These are phyloP conservation scores for Pharnaceum exiguum DNA, from an alignment of 148 eudicot species.

Conservation along the genomic window DNA sequence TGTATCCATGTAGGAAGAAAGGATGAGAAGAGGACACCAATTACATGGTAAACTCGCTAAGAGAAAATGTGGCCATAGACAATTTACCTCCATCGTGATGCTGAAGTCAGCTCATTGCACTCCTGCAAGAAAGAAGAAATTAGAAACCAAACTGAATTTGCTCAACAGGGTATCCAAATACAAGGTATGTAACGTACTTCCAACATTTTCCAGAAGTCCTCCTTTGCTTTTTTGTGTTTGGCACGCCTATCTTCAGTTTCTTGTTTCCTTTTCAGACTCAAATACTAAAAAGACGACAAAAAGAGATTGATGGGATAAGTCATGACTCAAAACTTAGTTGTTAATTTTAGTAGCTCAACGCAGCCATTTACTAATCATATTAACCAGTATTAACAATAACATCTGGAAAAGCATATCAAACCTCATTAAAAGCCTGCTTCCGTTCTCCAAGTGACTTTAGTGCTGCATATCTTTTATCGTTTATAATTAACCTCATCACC, in stretches of 20 bases:
- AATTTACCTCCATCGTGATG: slow-evolving; percentile 79
- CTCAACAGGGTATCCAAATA: slow-evolving; percentile 4
- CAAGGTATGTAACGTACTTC: slow-evolving; percentile 49
- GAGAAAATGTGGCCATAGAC: background rate
- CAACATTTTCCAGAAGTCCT: slow-evolving; percentile 77
- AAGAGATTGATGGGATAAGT: background rate
- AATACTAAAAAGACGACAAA: slow-evolving; percentile 38
- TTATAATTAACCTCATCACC: slow-evolving; percentile 89
- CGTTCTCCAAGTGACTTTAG: slow-evolving; percentile 82
- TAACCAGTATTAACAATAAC: background rate
- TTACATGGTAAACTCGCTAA: background rate
- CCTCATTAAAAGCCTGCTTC: slow-evolving; percentile 93
- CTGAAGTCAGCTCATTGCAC: slow-evolving; percentile 58
- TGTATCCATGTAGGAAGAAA: slow-evolving; percentile 25
- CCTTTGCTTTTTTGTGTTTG: slow-evolving; percentile 69
- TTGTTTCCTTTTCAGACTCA: slow-evolving; percentile 65
- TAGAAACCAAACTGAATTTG: slow-evolving; percentile 7
- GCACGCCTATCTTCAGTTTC: slow-evolving; percentile 93
- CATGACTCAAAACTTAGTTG: slow-evolving; percentile 4
- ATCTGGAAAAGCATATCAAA: slow-evolving; percentile 12
- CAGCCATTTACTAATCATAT: slow-evolving; percentile 7
- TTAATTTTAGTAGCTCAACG: background rate
- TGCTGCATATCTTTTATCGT: slow-evolving; percentile 87
- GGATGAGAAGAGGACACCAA: background rate
- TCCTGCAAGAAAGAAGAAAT: slow-evolving; percentile 48